Base-by-base conservation (phyloP, 495 filamentous ascomycete genomes). In the Aspergillus olivimuriae region DNA sequence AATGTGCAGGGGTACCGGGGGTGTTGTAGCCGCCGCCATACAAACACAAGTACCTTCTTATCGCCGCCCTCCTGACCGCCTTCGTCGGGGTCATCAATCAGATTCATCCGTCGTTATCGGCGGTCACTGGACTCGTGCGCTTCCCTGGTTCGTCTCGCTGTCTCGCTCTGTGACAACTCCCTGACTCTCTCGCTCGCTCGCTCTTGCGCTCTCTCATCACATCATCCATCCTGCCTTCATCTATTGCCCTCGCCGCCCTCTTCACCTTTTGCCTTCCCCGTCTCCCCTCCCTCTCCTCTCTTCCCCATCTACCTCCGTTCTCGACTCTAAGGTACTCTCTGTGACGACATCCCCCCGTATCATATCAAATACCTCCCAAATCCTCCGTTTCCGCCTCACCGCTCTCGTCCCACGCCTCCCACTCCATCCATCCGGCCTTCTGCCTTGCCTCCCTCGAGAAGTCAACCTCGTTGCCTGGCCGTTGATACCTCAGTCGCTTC, bases 51-150 rank as follows among this genome's bases (percentile, higher is more conserved):
- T n/a, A n/a, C n/a, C n/a, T n/a, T n/a, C n/a, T n/a, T n/a, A n/a
- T n/a, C n/a, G n/a, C 63, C 61, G 57, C 59, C 56, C 62, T 57
- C 41, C 62, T 62, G 57, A 66, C 41, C 41, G 41, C 41, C 32
- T 44, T 36, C 5, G 11, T 28, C 14, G 17, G 26, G 40, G n/a
- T 43, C 45, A 46, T 48, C 43, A 33, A 32, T 43, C 30, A 37
- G 18, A n/a, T 16, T 28, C 36, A 49, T 54, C 56, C 56, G 50
- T 64, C 55, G 58, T 65, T 66, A 63, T 65, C 65, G 56, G 44
- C 40, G 56, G 65, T 66, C 63, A 66, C 59, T 28, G 24, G 11
- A 28, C 24, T 28, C 6, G 24, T n/a, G n/a, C n/a, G n/a, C n/a
- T 23, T 47, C 46, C 32, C 18, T 22, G 62, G 48, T 62, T 56